Evolutionary conservation across 148 eudicot genomes (phyloP).

Genomic region (Chenopodium berlandieri): DNA sequence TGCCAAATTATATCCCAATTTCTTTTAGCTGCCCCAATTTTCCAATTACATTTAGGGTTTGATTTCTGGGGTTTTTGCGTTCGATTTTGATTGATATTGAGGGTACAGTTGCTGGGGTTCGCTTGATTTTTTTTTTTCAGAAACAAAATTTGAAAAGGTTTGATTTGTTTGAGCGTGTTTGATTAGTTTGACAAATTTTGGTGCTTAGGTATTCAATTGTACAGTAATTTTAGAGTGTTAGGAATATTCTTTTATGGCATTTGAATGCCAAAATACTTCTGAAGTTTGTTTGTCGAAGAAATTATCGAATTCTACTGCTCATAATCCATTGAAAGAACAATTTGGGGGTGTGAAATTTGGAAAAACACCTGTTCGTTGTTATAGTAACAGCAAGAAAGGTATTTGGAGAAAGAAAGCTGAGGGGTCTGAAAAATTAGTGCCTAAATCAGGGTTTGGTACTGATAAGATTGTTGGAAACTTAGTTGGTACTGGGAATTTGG

Average conservation of each 20-base stretch:
- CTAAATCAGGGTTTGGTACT: constrained; percentile 26
- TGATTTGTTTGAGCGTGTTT: constrained; percentile 14
- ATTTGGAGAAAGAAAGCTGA: constrained; percentile 31
- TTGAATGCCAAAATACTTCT: constrained; percentile 63
- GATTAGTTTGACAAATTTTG: background rate
- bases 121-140: background rate
- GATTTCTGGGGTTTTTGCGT: background rate
- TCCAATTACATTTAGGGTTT: background rate
- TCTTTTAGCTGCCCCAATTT: background rate
- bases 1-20: background rate
- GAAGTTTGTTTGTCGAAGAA: constrained; percentile 41
- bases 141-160: constrained; percentile 8
- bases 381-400: constrained; percentile 18
- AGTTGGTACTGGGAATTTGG: constrained; percentile 22
- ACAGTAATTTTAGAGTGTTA: background rate
- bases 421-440: constrained; percentile 28
- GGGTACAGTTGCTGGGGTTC: background rate
- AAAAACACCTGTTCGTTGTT: constrained; percentile 16
- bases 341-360: constrained; percentile 29
- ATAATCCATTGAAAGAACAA: constrained; percentile 34
- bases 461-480: constrained; percentile 28
- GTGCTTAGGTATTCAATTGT: constrained; percentile 4
- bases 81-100: background rate
- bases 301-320: constrained; percentile 25
- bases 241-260: constrained; percentile 71